Base-by-base conservation (phyloP, 23 red algal species). In the Gracilaria caudata region DNA sequence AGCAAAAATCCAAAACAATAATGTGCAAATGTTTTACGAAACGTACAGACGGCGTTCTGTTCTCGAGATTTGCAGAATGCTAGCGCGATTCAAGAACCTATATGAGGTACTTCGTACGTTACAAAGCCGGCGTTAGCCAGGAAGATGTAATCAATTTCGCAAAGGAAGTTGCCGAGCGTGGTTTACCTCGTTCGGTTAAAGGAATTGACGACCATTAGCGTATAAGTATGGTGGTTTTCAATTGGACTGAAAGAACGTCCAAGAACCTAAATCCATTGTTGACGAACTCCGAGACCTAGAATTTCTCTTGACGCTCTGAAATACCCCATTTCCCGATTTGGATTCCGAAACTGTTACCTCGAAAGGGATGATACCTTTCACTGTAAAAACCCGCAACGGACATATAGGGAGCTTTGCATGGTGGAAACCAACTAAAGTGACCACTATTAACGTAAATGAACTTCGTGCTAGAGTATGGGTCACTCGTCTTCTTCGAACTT, bases 141-240 rank as follows among this genome's bases (percentile, higher is more conserved):
- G 33, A 73, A 33, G 82, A 98, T 64, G 95, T 98, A 11, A 56
- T 91, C 21, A 51, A 53, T 30, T 93, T 98, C 86, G 95, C 95
- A 9, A 33, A 75, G 29, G 86, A 94, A 72, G 91, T 98, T 80
- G 83, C 73, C 21, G 2, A 38, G 6, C 81, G 81, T 20, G 95
- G 73, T 32, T 54, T 92, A 14, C 95, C 89, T 9, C 76, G 82
- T 64, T 82, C 84, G 39, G 90, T 98, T 55, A 90, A 94, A 73
- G 95, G 92, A 54, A 94, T 98, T 53, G 95, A 98, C 57, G 95
- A 98, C 63, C 68, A 86, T 25, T 98, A 90, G 95, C 85, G 83
- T 19, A 73, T 56, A 83, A 88, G 40, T 98, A 98, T 74, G 95
- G 95, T 10, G 95, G 94, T 33, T 61, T 93, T 32, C 45, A 60